Evolutionary conservation across 2,329 filamentous ascomycete species (phyloP), one percentile per base, ranked within the genome.

Genomic region (Dactylellina drechsleri): DNA sequence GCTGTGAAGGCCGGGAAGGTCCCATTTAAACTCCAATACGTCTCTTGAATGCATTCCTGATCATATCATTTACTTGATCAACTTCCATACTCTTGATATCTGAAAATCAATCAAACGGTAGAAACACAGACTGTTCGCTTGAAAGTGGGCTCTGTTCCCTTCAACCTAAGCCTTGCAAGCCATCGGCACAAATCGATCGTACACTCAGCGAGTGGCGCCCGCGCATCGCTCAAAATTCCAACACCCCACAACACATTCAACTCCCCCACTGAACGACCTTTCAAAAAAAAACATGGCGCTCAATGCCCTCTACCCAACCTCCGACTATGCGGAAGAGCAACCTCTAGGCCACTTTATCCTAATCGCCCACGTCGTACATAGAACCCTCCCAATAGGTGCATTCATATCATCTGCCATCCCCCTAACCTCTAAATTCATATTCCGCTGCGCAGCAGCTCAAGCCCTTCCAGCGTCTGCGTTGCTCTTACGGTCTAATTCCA

Each of bases 251-350:
- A 43, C 43, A 18, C 43, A 6, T n/a, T 23, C 49, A 13, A 20
- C 49, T 18, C 20, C 4, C 4, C 23, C 26, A 2, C 12, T 4
- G 4, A 4, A 23, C 23, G 23, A 23, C 23, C 4, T 23, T 23
- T 23, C 23, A 23, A 23, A 23, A n/a, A 1, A 28, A 56, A n/a
- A 6, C n/a, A 74, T 74, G 62, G 56, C 57, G n/a, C 50, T 74
- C 10, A 59, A 59, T 47, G 20, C 53, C 12, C 31, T 74, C 62
- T 66, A 67, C 23, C 70, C 70, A 20, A 74, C 70, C 36, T 62
- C 87, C 3, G 76, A 83, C 59, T 88, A 88, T 80, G 87, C 87
- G 31, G 88, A 91, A 82, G 88, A 90, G 80, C 89, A 91, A 77
- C 85, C 85, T 36, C 82, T 85, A 72, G 79, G 84, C 6, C 82